Evolutionary conservation across 139 green algal genomes (phyloP), one percentile per base, ranked within the genome.

Genomic region (Spirogloea muscicola): DNA sequence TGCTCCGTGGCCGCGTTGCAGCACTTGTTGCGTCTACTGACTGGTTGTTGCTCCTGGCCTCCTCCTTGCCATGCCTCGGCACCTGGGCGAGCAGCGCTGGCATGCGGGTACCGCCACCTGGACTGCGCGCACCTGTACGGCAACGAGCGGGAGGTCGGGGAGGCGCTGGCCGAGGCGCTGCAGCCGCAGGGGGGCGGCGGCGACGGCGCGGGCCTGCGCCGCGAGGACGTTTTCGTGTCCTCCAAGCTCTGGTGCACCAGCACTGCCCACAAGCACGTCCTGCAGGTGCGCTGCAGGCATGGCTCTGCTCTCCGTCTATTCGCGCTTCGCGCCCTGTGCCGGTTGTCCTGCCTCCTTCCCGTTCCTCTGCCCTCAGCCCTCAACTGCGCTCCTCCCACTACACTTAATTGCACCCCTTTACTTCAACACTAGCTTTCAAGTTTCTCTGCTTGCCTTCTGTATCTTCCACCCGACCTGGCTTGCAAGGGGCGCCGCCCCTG

Each of bases 61-160:
- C n/a, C n/a, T n/a, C n/a, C n/a, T n/a, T n/a, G n/a, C n/a, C n/a
- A n/a, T n/a, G n/a, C n/a, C n/a, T n/a, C n/a, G n/a, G n/a, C n/a
- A n/a, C n/a, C 42, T 21, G 65, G 61, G 18, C 31, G 18, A 38
- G 16, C 34, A 67, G 65, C 65, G 13, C 18, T 74, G 34, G 10
- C 21, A 21, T 41, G 7, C 38, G 77, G 77, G 3, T 86, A 84
- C 64, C 44, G 68, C 6, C 70, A 82, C 68, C 51, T 86, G 39
- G 81, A 86, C 60, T 84, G 76, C 38, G 81, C 81, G 3, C 39
- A 58, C 27, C 37, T 80, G n/a, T 86, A 86, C 38, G 39, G 58
- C 13, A 83, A 75, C 16, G 70, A 79, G 31, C 48, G 27, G 27
- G 73, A 72, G 9, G 79, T 86, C 27, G 81, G 81, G 2, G 52